A percentile compares a stretch with the other conserved stretches of the same genome.
phyloP scores from a whole-genome alignment of 2,329 filamentous ascomycete species.

The Aspergillus novoparasiticus region DNA sequence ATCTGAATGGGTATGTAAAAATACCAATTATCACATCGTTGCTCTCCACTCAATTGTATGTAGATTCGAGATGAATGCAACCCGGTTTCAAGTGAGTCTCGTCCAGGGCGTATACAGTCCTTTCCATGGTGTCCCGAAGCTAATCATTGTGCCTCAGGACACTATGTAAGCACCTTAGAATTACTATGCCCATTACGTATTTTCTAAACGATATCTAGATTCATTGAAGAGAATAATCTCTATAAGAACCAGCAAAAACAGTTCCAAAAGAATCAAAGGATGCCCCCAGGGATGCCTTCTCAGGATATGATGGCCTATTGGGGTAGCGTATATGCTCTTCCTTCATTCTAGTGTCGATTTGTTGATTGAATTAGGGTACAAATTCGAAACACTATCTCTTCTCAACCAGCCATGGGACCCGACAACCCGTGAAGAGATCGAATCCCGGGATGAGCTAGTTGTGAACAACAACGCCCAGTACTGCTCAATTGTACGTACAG shows the following conservation, averaged over 20 bases:
- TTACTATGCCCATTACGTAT: neutral
- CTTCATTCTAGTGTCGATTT: neutral
- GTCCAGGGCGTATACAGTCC: neutral
- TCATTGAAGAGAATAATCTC: slow-evolving; percentile 86
- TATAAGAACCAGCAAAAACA: slow-evolving; percentile 67
- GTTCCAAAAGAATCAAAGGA: slow-evolving; percentile 56
- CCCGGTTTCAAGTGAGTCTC: slow-evolving; percentile 72
- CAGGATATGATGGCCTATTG: slow-evolving; percentile 89
- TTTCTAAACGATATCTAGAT: slow-evolving; percentile 56
- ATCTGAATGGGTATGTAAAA: slow-evolving; percentile 68
- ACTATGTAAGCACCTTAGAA: slow-evolving; percentile 51
- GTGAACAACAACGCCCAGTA: slow-evolving; percentile 94
- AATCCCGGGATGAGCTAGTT: slow-evolving; percentile 67
- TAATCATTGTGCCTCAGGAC: slow-evolving; percentile 44
- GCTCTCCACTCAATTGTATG: slow-evolving; percentile 15
- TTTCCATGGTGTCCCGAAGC: slow-evolving; percentile 9
- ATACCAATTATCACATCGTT: neutral
- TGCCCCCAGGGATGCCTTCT: slow-evolving; percentile 58
- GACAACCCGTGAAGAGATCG: slow-evolving; percentile 74
- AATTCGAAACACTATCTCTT: slow-evolving; percentile 86
- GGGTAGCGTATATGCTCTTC: slow-evolving; percentile 59
- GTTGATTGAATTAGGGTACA: slow-evolving; percentile 69
- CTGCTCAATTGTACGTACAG: slow-evolving; percentile 89
- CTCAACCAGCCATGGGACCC: slow-evolving; percentile 74
- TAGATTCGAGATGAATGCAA: slow-evolving; percentile 96